Percentiles rank a stretch among this genome's conserved stretches.
phyloP scores from a whole-genome alignment of 805 yeast species.

The Suhomyces canberraensis region DNA sequence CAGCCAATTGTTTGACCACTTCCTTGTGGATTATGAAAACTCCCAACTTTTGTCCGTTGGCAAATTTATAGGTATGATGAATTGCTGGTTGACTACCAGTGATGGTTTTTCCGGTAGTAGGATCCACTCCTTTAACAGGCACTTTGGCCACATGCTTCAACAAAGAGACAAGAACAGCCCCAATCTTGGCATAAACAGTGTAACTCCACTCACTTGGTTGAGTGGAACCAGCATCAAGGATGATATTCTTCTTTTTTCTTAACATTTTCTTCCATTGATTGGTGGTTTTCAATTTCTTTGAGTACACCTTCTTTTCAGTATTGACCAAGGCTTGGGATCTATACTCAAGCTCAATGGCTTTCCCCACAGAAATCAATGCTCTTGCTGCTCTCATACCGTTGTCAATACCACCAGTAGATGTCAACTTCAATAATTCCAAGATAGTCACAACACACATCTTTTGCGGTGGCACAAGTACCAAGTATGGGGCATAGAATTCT shows the following conservation, averaged over 20 bases:
- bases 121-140: conserved; percentile 76
- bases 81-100: conserved; percentile 84
- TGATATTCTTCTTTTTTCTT: conserved; percentile 13
- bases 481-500: conserved; percentile 70
- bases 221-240: conserved; percentile 8
- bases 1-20: conserved; percentile 62
- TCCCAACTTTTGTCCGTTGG: conserved; percentile 76
- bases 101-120: conserved; percentile 65
- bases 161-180: conserved; percentile 72
- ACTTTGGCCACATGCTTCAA: conserved; percentile 81
- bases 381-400: conserved; percentile 85
- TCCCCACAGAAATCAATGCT: conserved; percentile 78
- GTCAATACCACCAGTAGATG: conserved; percentile 68
- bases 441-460: conserved; percentile 82
- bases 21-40: conserved; percentile 72
- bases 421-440: conserved; percentile 71
- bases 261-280: conserved; percentile 46
- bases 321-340: conserved; percentile 63
- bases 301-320: conserved; percentile 51
- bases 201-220: conserved; percentile 21
- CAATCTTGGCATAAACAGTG: conserved; percentile 55
- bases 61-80: conserved; percentile 80
- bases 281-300: conserved; percentile 42
- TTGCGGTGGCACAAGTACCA: conserved; percentile 69
- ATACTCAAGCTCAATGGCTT: conserved; percentile 81